Percentiles rank a stretch among this genome's conserved stretches.
Evolutionary conservation across 768 basidiomycete genomes (phyloP).

Genomic region (Phlegmacium glaucopus): DNA sequence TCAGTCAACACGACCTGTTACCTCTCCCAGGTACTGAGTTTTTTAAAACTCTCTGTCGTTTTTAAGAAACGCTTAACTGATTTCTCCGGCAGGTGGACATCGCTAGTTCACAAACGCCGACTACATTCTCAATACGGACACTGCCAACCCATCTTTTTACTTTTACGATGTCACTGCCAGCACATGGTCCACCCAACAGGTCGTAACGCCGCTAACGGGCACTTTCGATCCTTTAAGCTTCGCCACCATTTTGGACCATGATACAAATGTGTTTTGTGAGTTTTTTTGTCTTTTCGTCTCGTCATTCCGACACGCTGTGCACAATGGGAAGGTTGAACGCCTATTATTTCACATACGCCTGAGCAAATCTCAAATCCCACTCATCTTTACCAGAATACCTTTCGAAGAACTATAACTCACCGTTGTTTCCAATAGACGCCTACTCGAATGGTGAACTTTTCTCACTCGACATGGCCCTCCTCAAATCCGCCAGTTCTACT

Average conservation of each 20-base stretch:
- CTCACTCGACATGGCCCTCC: slow-evolving; percentile 63
- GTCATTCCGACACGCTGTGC: no score
- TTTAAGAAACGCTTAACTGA: background rate
- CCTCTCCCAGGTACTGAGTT: slow-evolving; percentile 59
- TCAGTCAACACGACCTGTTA: slow-evolving; percentile 61
- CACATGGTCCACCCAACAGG: slow-evolving; percentile 76
- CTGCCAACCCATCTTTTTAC: slow-evolving; percentile 63
- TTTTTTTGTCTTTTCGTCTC: no score
- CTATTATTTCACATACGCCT: no score
- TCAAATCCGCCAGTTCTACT: slow-evolving; percentile 57
- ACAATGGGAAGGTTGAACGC: no score
- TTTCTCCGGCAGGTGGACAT: background rate
- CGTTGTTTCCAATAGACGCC: slow-evolving; percentile 48
- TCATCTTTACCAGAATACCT: background rate
- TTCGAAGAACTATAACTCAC: no score
- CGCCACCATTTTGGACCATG: slow-evolving; percentile 83
- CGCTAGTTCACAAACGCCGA: slow-evolving; percentile 77
- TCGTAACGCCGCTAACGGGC: slow-evolving; percentile 43
- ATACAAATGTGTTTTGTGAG: slow-evolving; percentile 88
- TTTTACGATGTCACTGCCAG: slow-evolving; percentile 74
- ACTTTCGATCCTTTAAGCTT: slow-evolving; percentile 62
- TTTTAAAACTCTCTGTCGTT: no score
- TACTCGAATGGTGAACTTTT: slow-evolving; percentile 63
- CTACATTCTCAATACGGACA: slow-evolving; percentile 80
- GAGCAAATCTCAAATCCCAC: background rate